Evolutionary conservation across 2,329 filamentous ascomycete species (phyloP).

Genomic region (Cadophora sp.): DNA sequence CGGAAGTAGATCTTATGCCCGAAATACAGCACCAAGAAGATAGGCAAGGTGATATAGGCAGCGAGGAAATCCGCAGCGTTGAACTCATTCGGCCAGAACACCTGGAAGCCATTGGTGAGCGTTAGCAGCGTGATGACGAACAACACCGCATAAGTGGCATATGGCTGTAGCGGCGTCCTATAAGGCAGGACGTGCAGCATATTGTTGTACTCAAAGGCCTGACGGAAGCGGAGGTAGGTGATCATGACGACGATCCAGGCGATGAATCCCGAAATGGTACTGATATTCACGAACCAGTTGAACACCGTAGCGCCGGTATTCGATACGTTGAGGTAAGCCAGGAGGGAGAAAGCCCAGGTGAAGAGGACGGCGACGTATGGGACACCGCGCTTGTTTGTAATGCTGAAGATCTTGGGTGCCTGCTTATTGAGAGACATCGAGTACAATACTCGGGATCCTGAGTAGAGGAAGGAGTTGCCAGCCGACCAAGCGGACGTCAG

Average conservation of each 20-base stretch:
- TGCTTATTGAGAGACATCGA: conserved; percentile 70
- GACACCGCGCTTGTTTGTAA: conserved; percentile 65
- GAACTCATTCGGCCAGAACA: conserved; percentile 73
- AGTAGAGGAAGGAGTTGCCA: conserved; percentile 67
- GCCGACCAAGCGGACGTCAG: conserved; percentile 70
- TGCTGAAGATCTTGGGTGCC: conserved; percentile 65
- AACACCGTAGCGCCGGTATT: conserved; percentile 24
- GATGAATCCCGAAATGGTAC: conserved; percentile 22
- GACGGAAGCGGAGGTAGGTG: conserved; percentile 65
- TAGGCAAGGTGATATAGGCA: conserved; percentile 67
- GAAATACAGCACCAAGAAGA: conserved; percentile 65
- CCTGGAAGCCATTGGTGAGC: conserved; percentile 77
- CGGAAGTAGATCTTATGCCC: conserved; percentile 62
- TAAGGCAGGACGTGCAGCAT: conserved; percentile 59
- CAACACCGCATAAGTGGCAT: conserved; percentile 45
- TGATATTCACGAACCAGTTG: conserved; percentile 26
- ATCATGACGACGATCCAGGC: conserved; percentile 45
- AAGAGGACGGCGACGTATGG: conserved; percentile 63
- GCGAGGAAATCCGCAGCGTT: conserved; percentile 66
- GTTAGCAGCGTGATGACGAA: conserved; percentile 65
- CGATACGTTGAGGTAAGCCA: conserved; percentile 42
- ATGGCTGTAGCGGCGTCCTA: conserved; percentile 37
- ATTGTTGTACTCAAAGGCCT: conserved; percentile 59
- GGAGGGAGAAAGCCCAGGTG: conserved; percentile 57
- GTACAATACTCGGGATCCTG: conserved; percentile 72